phyloP scores from a whole-genome alignment of 768 basidiomycete genomes.

The Tremella mesenterica region DNA sequence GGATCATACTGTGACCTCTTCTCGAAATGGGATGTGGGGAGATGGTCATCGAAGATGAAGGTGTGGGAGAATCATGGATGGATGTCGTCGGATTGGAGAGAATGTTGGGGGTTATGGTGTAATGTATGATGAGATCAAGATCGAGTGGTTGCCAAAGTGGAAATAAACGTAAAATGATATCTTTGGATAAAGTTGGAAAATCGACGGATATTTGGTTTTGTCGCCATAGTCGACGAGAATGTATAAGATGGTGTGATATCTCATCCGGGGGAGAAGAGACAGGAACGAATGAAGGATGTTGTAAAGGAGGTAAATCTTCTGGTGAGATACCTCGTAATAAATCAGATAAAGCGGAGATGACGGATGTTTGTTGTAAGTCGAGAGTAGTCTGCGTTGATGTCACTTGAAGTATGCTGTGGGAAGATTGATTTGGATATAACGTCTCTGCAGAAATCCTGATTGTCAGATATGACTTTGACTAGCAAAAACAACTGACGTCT shows the following conservation, averaged over 20 bases:
- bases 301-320: not conserved
- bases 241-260: conserved; percentile 41
- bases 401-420: not conserved
- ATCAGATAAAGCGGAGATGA: not conserved
- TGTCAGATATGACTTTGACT: no score
- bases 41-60: not conserved
- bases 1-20: conserved; percentile 55
- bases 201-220: not conserved
- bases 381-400: not conserved
- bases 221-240: not conserved
- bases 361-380: not conserved
- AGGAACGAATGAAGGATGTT: conserved; percentile 5
- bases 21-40: conserved; percentile 46
- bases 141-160: conserved; percentile 67
- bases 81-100: no score
- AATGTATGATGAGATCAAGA: conserved; percentile 67
- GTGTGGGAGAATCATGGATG: no score
- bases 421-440: not conserved
- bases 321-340: not conserved
- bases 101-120: conserved; percentile 66
- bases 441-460: no score
- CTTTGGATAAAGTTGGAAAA: conserved; percentile 52
- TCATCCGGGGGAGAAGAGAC: conserved; percentile 40
- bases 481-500: no score
- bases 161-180: conserved; percentile 57